Conservation (phyloP, 371 early-diverging fungal species). For the Circinella minor region DNA sequence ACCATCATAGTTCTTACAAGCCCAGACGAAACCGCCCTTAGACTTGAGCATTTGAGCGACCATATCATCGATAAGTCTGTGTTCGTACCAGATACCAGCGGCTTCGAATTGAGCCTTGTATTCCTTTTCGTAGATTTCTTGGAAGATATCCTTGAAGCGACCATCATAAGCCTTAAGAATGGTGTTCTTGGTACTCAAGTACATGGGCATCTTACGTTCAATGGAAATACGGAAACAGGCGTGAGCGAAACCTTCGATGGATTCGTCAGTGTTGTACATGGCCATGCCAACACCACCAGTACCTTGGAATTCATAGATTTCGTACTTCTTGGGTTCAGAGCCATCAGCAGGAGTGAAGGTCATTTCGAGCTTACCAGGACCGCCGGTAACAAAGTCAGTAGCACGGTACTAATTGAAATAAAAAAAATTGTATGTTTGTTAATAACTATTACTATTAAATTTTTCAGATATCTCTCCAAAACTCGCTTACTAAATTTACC, state of each 20-base stretch:
- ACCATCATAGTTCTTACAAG: constrained; percentile 96
- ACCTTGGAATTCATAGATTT: constrained; percentile 80
- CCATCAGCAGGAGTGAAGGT: constrained; percentile 88
- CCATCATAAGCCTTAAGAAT: constrained; percentile 98
- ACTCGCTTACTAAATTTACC: no score
- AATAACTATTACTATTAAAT: no score
- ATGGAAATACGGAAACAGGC: constrained; percentile 93
- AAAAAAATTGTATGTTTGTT: constrained; percentile 9
- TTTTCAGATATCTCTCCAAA: no score
- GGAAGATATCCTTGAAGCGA: constrained; percentile 97
- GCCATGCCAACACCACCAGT: constrained; percentile 90
- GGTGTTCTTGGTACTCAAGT: constrained; percentile 97
- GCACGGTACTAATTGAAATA: constrained; percentile 81
- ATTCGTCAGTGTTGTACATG: constrained; percentile 95
- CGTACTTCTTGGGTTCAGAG: constrained; percentile 61
- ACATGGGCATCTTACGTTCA: constrained; percentile 87
- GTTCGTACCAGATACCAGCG: constrained; percentile 93
- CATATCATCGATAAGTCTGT: constrained; percentile 98
- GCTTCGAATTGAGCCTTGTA: constrained; percentile 78
- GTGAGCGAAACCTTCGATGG: constrained; percentile 93
- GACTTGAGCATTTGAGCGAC: constrained; percentile 97
- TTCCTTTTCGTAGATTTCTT: constrained; percentile 81
- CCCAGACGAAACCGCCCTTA: constrained; percentile 94
- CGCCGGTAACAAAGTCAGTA: constrained; percentile 89
- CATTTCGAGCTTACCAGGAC: constrained; percentile 90